A percentile compares a stretch with the other conserved stretches of the same genome.
These are phyloP conservation scores for Hymenoscyphus fructigenus DNA, from an alignment of 2,329 filamentous ascomycete species.

Conservation along the genomic window DNA sequence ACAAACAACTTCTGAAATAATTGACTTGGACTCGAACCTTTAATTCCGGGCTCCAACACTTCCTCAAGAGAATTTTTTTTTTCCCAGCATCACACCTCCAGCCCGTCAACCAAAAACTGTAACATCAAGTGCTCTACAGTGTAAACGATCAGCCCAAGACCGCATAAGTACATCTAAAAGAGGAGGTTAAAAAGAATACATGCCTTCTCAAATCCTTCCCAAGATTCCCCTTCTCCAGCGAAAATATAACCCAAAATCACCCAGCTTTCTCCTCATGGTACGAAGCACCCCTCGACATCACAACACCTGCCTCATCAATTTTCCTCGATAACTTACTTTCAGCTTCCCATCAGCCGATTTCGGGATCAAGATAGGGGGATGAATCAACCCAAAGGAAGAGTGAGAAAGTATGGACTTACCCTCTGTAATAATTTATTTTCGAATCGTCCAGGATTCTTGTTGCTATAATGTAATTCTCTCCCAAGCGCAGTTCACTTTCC, in stretches of 20 bases:
- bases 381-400: slow-evolving; percentile 59
- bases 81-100: no score
- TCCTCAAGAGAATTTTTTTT: no score
- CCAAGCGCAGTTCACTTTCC: slow-evolving; percentile 41
- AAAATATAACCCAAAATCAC: slow-evolving; percentile 55
- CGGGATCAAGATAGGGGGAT: slow-evolving; percentile 40
- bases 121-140: no score
- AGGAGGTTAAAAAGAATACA: no score
- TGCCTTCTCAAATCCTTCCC: slow-evolving; percentile 3
- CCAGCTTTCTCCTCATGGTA: slow-evolving; percentile 45
- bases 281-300: slow-evolving; percentile 44
- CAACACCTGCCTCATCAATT: slow-evolving; percentile 48
- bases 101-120: no score
- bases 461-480: slow-evolving; percentile 42
- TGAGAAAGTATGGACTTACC: slow-evolving; percentile 56
- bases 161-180: no score
- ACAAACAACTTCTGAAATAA: no score
- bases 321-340: slow-evolving; percentile 25
- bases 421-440: slow-evolving; percentile 44
- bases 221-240: slow-evolving; percentile 10
- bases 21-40: no score
- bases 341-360: slow-evolving; percentile 14
- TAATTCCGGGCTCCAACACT: no score
- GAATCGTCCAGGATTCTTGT: slow-evolving; percentile 40
- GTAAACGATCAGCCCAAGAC: no score